These are phyloP conservation scores for Sarocladiaceae sp. DNA, from an alignment of 2,329 filamentous ascomycete species.

Conservation along the genomic window DNA sequence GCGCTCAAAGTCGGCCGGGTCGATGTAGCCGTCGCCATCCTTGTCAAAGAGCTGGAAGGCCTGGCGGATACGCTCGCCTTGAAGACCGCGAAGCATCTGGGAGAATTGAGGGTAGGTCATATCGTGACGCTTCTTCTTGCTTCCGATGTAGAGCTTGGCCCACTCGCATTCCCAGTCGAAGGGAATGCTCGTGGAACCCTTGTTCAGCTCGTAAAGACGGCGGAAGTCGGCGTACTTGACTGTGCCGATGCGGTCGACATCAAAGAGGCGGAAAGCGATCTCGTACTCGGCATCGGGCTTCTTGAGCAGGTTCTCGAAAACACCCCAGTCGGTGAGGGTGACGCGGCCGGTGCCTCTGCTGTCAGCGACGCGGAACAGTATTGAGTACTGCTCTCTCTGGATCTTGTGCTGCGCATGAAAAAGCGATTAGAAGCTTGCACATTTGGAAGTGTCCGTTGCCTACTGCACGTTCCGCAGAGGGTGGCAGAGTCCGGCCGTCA, in stretches of 20 bases:
- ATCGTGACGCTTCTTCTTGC: conserved; percentile 78
- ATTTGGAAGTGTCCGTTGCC: conserved; percentile 12
- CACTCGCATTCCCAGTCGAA: conserved; percentile 98
- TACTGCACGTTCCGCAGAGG: neutral
- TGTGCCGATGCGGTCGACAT: conserved; percentile 72
- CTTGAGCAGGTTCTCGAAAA: conserved; percentile 86
- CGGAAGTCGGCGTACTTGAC: conserved; percentile 90
- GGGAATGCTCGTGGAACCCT: conserved; percentile 74
- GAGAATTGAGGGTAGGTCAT: conserved; percentile 96
- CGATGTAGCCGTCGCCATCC: conserved; percentile 89
- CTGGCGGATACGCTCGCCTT: conserved; percentile 92
- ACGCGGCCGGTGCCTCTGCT: conserved; percentile 66
- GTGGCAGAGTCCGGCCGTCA: too few relatives aligned
- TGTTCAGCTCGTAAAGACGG: conserved; percentile 79
- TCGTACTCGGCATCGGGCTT: conserved; percentile 98
- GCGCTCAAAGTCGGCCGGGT: conserved; percentile 90
- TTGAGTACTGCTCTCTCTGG: conserved; percentile 87
- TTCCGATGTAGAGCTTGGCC: conserved; percentile 89
- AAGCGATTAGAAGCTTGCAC: neutral
- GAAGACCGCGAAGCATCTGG: conserved; percentile 93
- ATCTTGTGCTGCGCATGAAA: conserved; percentile 77
- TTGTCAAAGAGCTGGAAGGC: conserved; percentile 90
- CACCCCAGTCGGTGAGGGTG: conserved; percentile 77
- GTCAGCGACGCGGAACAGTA: conserved; percentile 90
- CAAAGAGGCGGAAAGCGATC: conserved; percentile 95